A percentile compares a stretch with the other conserved stretches of the same genome.
Evolutionary conservation across 2,329 filamentous ascomycete genomes (phyloP).

Genomic region (Cladophialophora bantiana): DNA sequence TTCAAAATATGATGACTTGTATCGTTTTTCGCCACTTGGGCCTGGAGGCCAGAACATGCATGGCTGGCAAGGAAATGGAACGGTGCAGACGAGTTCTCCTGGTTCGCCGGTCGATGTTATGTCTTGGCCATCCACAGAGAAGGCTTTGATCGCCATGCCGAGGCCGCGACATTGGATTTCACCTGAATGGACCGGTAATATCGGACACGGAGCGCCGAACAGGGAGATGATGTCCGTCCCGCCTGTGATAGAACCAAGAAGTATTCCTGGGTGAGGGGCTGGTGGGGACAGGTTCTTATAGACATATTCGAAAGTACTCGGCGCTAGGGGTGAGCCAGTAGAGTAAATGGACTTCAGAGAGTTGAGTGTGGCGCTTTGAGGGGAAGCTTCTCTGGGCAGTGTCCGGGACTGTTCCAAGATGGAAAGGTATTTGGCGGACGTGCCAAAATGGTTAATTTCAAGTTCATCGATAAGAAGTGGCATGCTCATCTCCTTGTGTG

Average conservation of each 20-base stretch:
- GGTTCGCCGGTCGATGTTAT: conserved; percentile 70
- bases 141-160: conserved; percentile 74
- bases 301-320: conserved; percentile 90
- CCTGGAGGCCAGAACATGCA: conserved; percentile 81
- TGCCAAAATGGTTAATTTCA: conserved; percentile 90
- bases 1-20: conserved; percentile 85
- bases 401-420: conserved; percentile 81
- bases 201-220: conserved; percentile 83
- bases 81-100: conserved; percentile 86
- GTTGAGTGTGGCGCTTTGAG: conserved; percentile 49
- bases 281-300: conserved; percentile 65
- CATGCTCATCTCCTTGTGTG: conserved; percentile 80
- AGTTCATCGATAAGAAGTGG: conserved; percentile 81
- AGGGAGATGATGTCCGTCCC: conserved; percentile 97
- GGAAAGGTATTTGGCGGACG: conserved; percentile 90
- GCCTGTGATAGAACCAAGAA: conserved; percentile 91
- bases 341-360: conserved; percentile 86
- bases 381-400: conserved; percentile 62
- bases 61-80: conserved; percentile 89
- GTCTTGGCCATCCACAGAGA: conserved; percentile 63
- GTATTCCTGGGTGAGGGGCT: conserved; percentile 75
- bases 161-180: conserved; percentile 80
- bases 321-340: conserved; percentile 88
- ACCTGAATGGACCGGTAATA: conserved; percentile 74
- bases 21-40: conserved; percentile 73